phyloP scores from a whole-genome alignment of 1,139 yeast genomes.

The Protomyces inouyei region DNA sequence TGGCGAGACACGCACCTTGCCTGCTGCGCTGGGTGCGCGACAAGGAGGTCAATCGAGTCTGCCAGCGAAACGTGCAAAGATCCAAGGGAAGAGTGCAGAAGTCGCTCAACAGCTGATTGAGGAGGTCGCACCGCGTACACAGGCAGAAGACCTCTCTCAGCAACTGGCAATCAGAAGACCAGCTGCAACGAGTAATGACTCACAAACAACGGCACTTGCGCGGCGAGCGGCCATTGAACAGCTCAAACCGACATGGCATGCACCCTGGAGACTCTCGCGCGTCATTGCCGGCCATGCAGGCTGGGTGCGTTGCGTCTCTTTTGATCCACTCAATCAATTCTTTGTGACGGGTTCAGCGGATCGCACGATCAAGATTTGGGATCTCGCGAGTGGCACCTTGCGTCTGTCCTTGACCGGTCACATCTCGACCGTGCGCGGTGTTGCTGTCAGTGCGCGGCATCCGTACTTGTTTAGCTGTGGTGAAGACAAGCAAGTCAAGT shows the following conservation, averaged over 20 bases:
- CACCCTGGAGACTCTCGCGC: conserved; percentile 65
- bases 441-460: conserved; percentile 65
- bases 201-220: conserved; percentile 14
- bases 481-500: conserved; percentile 89
- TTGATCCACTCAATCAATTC: conserved; percentile 87
- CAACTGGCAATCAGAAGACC: conserved; percentile 8
- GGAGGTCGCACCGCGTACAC: conserved; percentile 32
- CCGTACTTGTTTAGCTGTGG: conserved; percentile 91
- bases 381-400: conserved; percentile 64
- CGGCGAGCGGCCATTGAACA: conserved; percentile 24
- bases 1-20: neutral
- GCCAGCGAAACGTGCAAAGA: conserved; percentile 20
- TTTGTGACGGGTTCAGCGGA: conserved; percentile 90
- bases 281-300: conserved; percentile 89
- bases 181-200: neutral
- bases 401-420: conserved; percentile 83
- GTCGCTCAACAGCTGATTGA: conserved; percentile 29
- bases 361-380: conserved; percentile 87
- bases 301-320: conserved; percentile 75
- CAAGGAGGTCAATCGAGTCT: neutral
- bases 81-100: conserved; percentile 24
- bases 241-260: conserved; percentile 48
- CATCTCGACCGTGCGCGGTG: conserved; percentile 77
- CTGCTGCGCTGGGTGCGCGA: neutral
- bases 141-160: conserved; percentile 24